These are phyloP conservation scores for Phlebiopsis flavidoalba DNA, from an alignment of 768 basidiomycete species.

Conservation along the genomic window DNA sequence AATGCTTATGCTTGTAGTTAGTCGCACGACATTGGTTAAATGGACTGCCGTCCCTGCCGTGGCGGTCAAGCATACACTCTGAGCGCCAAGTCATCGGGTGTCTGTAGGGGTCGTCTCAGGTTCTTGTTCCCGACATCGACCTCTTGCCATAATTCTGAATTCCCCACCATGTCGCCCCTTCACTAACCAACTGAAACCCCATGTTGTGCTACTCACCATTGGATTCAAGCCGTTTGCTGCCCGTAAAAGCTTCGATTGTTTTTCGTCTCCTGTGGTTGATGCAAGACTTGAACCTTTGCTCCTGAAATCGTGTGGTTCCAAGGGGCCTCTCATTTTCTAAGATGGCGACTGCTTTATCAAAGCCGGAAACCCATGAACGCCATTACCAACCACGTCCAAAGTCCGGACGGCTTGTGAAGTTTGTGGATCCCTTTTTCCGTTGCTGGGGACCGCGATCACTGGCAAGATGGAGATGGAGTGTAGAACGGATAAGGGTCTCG, in stretches of 20 bases:
- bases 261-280: neutral
- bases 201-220: too few relatives aligned
- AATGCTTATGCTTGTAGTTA: too few relatives aligned
- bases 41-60: too few relatives aligned
- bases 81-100: too few relatives aligned
- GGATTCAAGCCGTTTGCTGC: too few relatives aligned
- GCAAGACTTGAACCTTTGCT: neutral
- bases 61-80: too few relatives aligned
- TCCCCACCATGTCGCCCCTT: too few relatives aligned
- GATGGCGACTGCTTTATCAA: constrained; percentile 11
- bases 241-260: neutral
- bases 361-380: constrained; percentile 75
- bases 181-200: too few relatives aligned
- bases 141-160: too few relatives aligned
- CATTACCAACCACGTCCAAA: constrained; percentile 71
- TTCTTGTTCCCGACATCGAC: too few relatives aligned
- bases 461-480: constrained; percentile 82
- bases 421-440: constrained; percentile 58
- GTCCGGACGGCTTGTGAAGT: constrained; percentile 60
- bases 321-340: neutral
- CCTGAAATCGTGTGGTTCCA: neutral
- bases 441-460: constrained; percentile 57
- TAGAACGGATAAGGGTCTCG: constrained; percentile 65
- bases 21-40: too few relatives aligned
- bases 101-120: too few relatives aligned